phyloP scores from a whole-genome alignment of 345 rosid species.

The Boechera divaricarpa region DNA sequence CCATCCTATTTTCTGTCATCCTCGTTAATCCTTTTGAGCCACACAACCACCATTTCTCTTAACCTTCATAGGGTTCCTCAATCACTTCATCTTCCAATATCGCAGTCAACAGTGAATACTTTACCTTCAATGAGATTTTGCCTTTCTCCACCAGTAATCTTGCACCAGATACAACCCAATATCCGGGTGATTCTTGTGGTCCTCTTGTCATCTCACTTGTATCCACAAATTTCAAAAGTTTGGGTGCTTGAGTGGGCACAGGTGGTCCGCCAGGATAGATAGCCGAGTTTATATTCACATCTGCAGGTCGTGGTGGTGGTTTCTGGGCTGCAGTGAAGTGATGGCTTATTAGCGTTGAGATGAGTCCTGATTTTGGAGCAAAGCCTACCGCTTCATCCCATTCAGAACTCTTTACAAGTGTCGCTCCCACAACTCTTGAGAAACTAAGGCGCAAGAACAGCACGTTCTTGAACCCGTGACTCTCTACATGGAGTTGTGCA shows the following conservation, averaged over 20 bases:
- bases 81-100: slow-evolving; percentile 59
- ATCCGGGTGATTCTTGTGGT: slow-evolving; percentile 91
- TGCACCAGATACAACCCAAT: slow-evolving; percentile 97
- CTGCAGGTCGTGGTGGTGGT: slow-evolving; percentile 82
- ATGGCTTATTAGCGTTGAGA: slow-evolving; percentile 90
- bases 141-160: slow-evolving; percentile 83
- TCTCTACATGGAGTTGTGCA: slow-evolving; percentile 87
- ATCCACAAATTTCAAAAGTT: slow-evolving; percentile 86
- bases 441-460: slow-evolving; percentile 83
- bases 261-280: slow-evolving; percentile 98
- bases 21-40: not conserved
- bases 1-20: not conserved
- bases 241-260: slow-evolving; percentile 80
- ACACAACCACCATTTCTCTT: not conserved
- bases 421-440: slow-evolving; percentile 69
- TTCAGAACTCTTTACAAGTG: slow-evolving; percentile 63
- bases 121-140: slow-evolving; percentile 85
- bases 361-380: slow-evolving; percentile 79
- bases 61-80: slow-evolving; percentile 39
- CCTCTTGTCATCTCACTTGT: slow-evolving; percentile 94
- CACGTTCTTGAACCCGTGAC: slow-evolving; percentile 79
- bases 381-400: slow-evolving; percentile 92
- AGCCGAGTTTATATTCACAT: slow-evolving; percentile 91
- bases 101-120: slow-evolving; percentile 77
- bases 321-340: slow-evolving; percentile 85